Conservation (phyloP, 305 asterid genomes). For the Stenogyne calaminthoides region DNA sequence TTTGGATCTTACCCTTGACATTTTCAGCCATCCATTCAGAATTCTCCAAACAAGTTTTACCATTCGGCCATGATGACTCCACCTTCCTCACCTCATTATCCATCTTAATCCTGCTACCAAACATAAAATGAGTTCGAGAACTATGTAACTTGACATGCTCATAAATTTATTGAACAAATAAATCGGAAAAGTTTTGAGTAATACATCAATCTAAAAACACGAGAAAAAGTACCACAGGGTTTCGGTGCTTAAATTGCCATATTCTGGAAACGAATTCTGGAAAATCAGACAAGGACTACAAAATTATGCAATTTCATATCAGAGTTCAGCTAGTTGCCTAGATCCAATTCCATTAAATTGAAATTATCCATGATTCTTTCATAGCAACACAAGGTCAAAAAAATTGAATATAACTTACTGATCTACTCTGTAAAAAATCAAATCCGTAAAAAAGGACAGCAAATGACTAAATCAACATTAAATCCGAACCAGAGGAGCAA, state of each 20-base stretch:
- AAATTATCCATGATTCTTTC: not conserved
- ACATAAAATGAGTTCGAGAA: not conserved
- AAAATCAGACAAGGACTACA: not conserved
- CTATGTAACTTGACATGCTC: not conserved
- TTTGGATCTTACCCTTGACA: constrained; percentile 47
- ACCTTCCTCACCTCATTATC: constrained; percentile 47
- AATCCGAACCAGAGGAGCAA: constrained; percentile 5
- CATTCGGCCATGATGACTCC: constrained; percentile 28
- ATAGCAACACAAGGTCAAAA: not conserved
- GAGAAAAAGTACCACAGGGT: not conserved
- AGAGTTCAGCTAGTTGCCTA: constrained; percentile 3
- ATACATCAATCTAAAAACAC: not conserved
- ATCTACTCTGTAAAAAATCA: not conserved
- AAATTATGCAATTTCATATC: not conserved
- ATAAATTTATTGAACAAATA: not conserved
- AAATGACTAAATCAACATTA: not conserved
- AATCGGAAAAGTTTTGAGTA: not conserved
- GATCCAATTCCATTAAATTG: constrained; percentile 3
- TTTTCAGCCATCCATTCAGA: constrained; percentile 54
- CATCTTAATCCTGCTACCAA: constrained; percentile 39
- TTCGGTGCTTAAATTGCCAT: not conserved
- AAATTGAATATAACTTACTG: not conserved
- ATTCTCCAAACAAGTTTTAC: constrained; percentile 26
- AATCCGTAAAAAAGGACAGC: not conserved
- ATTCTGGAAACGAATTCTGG: not conserved